Evolutionary conservation across 2,329 filamentous ascomycete genomes (phyloP), one percentile per base, ranked within the genome.

Genomic region (Dactylellina parvicollis): DNA sequence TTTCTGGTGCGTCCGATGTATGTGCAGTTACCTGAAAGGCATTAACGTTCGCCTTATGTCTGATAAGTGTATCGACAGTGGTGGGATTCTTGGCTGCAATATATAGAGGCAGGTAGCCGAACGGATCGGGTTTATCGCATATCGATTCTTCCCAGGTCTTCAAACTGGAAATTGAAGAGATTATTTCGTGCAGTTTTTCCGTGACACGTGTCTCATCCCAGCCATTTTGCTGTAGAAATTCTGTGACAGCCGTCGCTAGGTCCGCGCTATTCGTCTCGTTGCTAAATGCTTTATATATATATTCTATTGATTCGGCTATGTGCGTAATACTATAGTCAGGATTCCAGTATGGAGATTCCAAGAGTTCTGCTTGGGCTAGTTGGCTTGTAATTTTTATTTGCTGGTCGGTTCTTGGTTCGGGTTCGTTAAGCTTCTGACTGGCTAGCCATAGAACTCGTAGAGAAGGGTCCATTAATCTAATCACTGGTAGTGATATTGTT

Each of bases 21-120:
- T 2, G 4, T 18, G 8, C 34, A 28, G 16, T 16, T 32, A 16
- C 20, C 8, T 64, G 46, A 36, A 7, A 7, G 40, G 32, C 42
- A 18, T 66, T 57, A 12, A 66, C 42, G 24, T 66, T 22, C 8
- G 49, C 50, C 20, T 24, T 40, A 30, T 66, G 30, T n/a, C 20
- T 49, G 2, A 66, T 38, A 7, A 66, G 42, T 20, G 16, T 20
- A 14, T 57, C 22, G 12, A 66, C 38, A 8, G 61, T 56, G 5
- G 10, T 20, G 8, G 61, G 40, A 34, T 49, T 3, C 5, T n/a
- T 5, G 7, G 61, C 61, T 12, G 61, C 61, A 22, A 46, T 36
- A 38, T 57, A 42, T 38, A 66, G n/a, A 3, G 61, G 61, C n/a
- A 49, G 14, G 18, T 4, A 9, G 16, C 40, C 38, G 16, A 47